Evolutionary conservation across 805 yeast species (phyloP).

Genomic region (Kodamaea kaohsiungensis): DNA sequence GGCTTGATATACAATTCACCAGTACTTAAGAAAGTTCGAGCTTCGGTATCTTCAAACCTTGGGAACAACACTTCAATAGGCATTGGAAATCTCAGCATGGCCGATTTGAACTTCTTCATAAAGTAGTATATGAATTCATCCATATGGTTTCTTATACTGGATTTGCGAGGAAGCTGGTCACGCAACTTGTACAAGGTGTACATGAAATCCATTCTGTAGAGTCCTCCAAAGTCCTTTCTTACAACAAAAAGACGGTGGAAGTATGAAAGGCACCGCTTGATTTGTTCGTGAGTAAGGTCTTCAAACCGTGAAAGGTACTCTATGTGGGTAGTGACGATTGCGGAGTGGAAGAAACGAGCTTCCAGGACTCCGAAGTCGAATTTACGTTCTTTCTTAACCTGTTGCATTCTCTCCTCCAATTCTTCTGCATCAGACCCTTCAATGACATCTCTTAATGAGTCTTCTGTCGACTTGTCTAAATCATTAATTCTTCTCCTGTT

Average conservation of each 20-base stretch:
- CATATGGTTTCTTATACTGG: constrained; percentile 56
- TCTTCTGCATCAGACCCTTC: constrained; percentile 26
- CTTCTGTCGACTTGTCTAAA: constrained; percentile 20
- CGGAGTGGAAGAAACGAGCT: constrained; percentile 54
- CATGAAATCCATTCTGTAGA: constrained; percentile 77
- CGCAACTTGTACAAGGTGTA: constrained; percentile 50
- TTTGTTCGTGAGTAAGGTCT: constrained; percentile 60
- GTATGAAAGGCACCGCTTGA: constrained; percentile 66
- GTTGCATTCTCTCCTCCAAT: constrained; percentile 30
- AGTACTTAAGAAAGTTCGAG: constrained; percentile 53
- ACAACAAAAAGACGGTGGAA: constrained; percentile 68
- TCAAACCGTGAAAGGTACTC: constrained; percentile 57
- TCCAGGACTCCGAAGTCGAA: constrained; percentile 45
- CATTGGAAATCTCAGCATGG: constrained; percentile 52
- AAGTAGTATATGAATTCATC: constrained; percentile 66
- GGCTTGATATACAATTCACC: constrained; percentile 51
- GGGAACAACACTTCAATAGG: constrained; percentile 70
- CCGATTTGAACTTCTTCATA: constrained; percentile 56
- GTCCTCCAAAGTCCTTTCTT: constrained; percentile 56
- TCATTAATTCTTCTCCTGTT: constrained; percentile 22
- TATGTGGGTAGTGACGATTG: constrained; percentile 65
- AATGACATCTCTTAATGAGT: constrained; percentile 27
- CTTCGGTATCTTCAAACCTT: constrained; percentile 47
- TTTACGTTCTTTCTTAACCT: constrained; percentile 46
- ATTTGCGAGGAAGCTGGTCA: constrained; percentile 46